A percentile compares a stretch with the other conserved stretches of the same genome.
phyloP scores from a whole-genome alignment of 805 yeast species.

The Saccharomycopsis vini region DNA sequence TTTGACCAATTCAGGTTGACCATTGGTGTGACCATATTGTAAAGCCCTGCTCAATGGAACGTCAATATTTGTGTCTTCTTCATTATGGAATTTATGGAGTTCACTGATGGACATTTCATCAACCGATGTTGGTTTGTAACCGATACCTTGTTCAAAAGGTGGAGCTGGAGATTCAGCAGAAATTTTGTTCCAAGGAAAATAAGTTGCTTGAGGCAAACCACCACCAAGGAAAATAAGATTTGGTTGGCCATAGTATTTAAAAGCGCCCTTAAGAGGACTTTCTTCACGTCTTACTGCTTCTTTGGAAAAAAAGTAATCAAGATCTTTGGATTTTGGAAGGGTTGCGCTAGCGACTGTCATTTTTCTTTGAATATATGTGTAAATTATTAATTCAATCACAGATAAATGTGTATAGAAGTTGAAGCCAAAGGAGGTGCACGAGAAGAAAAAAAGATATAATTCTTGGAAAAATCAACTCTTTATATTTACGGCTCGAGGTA shows the following conservation, averaged over 20 bases:
- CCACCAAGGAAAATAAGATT: constrained; percentile 87
- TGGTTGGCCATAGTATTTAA: constrained; percentile 66
- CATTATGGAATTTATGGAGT: constrained; percentile 35
- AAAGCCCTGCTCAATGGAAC: constrained; percentile 76
- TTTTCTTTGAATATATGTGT: too few relatives aligned
- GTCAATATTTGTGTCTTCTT: constrained; percentile 40
- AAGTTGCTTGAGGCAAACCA: constrained; percentile 84
- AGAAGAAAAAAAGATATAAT: too few relatives aligned
- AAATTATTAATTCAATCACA: too few relatives aligned
- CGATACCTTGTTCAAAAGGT: constrained; percentile 73
- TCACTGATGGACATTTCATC: constrained; percentile 27
- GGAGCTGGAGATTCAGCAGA: constrained; percentile 65
- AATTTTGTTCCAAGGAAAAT: constrained; percentile 84
- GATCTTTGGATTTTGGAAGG: constrained; percentile 46
- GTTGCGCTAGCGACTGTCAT: neutral
- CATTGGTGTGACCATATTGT: constrained; percentile 85
- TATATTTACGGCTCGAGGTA: too few relatives aligned
- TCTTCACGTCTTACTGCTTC: constrained; percentile 72
- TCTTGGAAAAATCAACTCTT: too few relatives aligned
- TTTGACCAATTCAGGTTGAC: constrained; percentile 59
- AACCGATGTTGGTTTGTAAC: constrained; percentile 40
- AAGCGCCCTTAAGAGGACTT: constrained; percentile 78
- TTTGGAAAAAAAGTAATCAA: constrained; percentile 62
- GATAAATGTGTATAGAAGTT: too few relatives aligned
- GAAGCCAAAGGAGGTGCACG: too few relatives aligned